Evolutionary conservation across 2,329 filamentous ascomycete genomes (phyloP).

Genomic region (Torrubiella hemipterigena): DNA sequence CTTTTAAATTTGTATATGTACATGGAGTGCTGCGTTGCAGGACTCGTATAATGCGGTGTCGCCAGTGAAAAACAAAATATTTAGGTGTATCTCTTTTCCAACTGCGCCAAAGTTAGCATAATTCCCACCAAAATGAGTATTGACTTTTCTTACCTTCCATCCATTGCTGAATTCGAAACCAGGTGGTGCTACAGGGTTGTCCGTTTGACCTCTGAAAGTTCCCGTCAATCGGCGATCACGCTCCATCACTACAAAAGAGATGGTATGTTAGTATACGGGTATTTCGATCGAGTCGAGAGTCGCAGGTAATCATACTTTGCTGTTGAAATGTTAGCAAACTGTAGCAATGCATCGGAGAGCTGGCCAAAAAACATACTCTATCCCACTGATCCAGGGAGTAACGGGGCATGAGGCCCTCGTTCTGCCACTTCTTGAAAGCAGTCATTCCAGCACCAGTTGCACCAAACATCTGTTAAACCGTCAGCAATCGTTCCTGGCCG

Average conservation of each 20-base stretch:
- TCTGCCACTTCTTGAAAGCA: slow-evolving; percentile 43
- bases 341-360: not conserved
- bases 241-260: slow-evolving; percentile 45
- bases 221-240: slow-evolving; percentile 51
- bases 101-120: slow-evolving; percentile 19
- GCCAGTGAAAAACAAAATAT: slow-evolving; percentile 2
- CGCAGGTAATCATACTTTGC: slow-evolving; percentile 36
- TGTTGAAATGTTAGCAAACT: slow-evolving; percentile 21
- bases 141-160: slow-evolving; percentile 41
- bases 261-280: slow-evolving; percentile 5
- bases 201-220: slow-evolving; percentile 43
- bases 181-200: slow-evolving; percentile 39
- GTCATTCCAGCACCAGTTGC: slow-evolving; percentile 45
- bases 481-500: too few relatives aligned
- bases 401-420: slow-evolving; percentile 48
- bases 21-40: slow-evolving; percentile 4
- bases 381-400: slow-evolving; percentile 54
- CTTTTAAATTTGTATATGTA: slow-evolving; percentile 6
- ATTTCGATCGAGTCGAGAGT: not conserved
- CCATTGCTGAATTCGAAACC: slow-evolving; percentile 53
- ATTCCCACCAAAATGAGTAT: too few relatives aligned
- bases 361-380: slow-evolving; percentile 34
- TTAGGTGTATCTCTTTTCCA: slow-evolving; percentile 42
- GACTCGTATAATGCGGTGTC: too few relatives aligned
- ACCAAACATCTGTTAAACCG: slow-evolving; percentile 57